Evolutionary conservation across 345 rosid genomes (phyloP).

Genomic region (Syzygium grande): DNA sequence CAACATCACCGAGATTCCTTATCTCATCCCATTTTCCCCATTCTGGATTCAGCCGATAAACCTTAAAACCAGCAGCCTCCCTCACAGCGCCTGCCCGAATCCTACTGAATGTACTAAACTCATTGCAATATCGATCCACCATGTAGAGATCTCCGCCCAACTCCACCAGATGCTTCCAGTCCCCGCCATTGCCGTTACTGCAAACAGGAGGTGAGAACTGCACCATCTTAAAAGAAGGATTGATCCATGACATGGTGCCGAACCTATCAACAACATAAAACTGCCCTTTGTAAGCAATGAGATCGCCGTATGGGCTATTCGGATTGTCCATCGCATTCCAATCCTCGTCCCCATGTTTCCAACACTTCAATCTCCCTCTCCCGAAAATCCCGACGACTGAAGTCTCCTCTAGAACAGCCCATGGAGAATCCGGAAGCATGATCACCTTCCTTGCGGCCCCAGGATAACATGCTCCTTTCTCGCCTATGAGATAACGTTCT

Average conservation of each 20-base stretch:
- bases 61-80: slow-evolving; percentile 12
- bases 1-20: slow-evolving; percentile 11
- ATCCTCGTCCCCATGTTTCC: slow-evolving; percentile 7
- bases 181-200: neutral
- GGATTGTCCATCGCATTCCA: neutral
- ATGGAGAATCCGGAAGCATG: slow-evolving; percentile 1
- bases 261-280: slow-evolving; percentile 6
- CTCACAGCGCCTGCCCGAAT: neutral
- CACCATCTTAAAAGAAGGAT: slow-evolving; percentile 1
- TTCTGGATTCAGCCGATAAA: slow-evolving; percentile 27
- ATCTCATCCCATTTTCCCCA: slow-evolving; percentile 26
- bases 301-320: neutral
- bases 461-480: neutral
- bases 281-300: slow-evolving; percentile 1
- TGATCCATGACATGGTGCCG: slow-evolving; percentile 6
- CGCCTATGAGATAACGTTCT: neutral
- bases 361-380: neutral
- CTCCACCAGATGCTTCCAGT: slow-evolving; percentile 7
- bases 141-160: slow-evolving; percentile 4
- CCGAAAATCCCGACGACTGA: neutral
- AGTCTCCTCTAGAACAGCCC: neutral
- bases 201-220: slow-evolving; percentile 1
- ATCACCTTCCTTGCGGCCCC: neutral
- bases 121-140: slow-evolving; percentile 1
- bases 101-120: neutral